A percentile compares a stretch with the other conserved stretches of the same genome.
Conservation (phyloP, 768 basidiomycete species). For the Boletus tomentosulus region DNA sequence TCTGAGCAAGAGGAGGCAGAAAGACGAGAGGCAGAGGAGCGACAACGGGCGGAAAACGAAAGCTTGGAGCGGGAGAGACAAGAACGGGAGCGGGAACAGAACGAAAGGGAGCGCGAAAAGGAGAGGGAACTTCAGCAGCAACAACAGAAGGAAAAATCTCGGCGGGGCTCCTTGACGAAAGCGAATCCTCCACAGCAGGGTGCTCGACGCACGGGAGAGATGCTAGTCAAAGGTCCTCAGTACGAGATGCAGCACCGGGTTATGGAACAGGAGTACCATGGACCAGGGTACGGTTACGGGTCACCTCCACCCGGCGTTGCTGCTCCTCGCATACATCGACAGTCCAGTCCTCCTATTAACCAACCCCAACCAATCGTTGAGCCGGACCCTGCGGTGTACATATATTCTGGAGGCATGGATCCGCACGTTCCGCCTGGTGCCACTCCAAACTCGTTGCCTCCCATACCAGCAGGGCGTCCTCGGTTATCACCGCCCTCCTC, state of each 20-base stretch:
- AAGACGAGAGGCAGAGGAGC: slow-evolving; percentile 40
- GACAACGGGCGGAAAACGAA: slow-evolving; percentile 39
- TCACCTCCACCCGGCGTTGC: slow-evolving; percentile 23
- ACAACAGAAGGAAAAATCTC: slow-evolving; percentile 39
- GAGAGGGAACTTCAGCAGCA: slow-evolving; percentile 31
- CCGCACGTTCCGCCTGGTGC: slow-evolving; percentile 55
- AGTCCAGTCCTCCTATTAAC: slow-evolving; percentile 24
- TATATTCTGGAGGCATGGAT: slow-evolving; percentile 28
- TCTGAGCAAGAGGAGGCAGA: slow-evolving; percentile 35
- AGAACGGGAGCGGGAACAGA: slow-evolving; percentile 51
- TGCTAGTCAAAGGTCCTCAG: slow-evolving; percentile 81
- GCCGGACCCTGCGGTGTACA: slow-evolving; percentile 27
- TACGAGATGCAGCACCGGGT: slow-evolving; percentile 93
- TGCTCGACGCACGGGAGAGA: slow-evolving; percentile 71
- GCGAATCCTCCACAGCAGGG: slow-evolving; percentile 43
- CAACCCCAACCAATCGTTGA: slow-evolving; percentile 28
- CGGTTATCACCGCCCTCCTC: slow-evolving; percentile 33
- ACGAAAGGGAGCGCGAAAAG: slow-evolving; percentile 22
- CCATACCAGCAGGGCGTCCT: slow-evolving; percentile 19
- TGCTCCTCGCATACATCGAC: slow-evolving; percentile 22
- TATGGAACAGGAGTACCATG: slow-evolving; percentile 84
- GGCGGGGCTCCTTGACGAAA: slow-evolving; percentile 65
- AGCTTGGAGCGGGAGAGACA: slow-evolving; percentile 51
- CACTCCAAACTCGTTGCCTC: slow-evolving; percentile 15
- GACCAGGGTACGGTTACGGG: slow-evolving; percentile 28